A percentile compares a stretch with the other conserved stretches of the same genome.
Evolutionary conservation across 768 basidiomycete species (phyloP).

Genomic region (Lepiota subincarnata): DNA sequence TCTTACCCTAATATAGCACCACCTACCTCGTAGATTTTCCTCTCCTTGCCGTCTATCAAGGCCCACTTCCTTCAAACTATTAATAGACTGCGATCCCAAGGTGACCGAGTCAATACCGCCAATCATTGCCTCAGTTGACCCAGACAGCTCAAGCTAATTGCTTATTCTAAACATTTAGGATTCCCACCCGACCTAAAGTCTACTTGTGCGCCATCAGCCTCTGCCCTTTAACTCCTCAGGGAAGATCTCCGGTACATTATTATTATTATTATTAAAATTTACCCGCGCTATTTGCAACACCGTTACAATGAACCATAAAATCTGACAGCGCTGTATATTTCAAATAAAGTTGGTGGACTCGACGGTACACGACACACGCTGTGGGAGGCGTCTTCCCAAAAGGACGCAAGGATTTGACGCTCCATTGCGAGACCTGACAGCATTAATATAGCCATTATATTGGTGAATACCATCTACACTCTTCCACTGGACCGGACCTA

Average conservation of each 20-base stretch:
- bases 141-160: constrained; percentile 18
- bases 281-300: constrained; percentile 55
- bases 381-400: not conserved
- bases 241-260: constrained; percentile 36
- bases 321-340: constrained; percentile 26
- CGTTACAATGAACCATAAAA: constrained; percentile 59
- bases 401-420: constrained; percentile 2
- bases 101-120: not conserved
- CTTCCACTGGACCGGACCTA: not conserved
- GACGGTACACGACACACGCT: not conserved
- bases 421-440: constrained; percentile 13
- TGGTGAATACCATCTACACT: not conserved
- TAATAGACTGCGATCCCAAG: constrained; percentile 45
- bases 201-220: constrained; percentile 50
- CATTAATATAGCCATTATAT: constrained; percentile 9
- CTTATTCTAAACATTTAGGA: constrained; percentile 51
- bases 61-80: constrained; percentile 47
- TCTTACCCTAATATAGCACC: not conserved
- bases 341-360: not conserved
- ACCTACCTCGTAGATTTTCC: constrained; percentile 39
- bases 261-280: constrained; percentile 53
- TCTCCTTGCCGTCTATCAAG: constrained; percentile 50
- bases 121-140: too few relatives aligned
- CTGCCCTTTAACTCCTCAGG: constrained; percentile 25
- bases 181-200: constrained; percentile 58